Percentiles rank a stretch among this genome's conserved stretches.
Evolutionary conservation across 2,329 filamentous ascomycete species (phyloP).

Genomic region (Ophiostoma quercus): DNA sequence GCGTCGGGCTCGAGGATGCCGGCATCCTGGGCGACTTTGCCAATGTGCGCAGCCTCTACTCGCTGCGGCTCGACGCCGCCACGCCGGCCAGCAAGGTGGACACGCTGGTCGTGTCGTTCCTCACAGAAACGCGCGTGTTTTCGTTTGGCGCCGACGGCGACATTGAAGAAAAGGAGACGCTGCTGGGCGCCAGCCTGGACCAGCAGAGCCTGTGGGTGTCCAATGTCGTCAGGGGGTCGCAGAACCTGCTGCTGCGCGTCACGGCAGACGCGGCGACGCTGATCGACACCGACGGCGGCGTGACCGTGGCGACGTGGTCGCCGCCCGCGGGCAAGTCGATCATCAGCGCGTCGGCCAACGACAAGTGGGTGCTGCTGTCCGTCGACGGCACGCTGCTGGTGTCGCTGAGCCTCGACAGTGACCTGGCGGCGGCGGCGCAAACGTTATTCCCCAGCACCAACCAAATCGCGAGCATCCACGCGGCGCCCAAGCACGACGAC

Average conservation of each 20-base stretch:
- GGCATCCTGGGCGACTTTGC: constrained; percentile 76
- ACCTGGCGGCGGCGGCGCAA: constrained; percentile 52
- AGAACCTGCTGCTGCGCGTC: constrained; percentile 64
- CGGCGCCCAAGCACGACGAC: constrained; percentile 57
- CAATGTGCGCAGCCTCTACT: constrained; percentile 67
- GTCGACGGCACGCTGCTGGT: constrained; percentile 68
- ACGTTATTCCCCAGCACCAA: constrained; percentile 59
- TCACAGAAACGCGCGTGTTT: constrained; percentile 80
- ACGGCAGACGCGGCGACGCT: constrained; percentile 60
- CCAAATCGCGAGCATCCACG: constrained; percentile 79
- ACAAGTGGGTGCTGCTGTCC: constrained; percentile 64
- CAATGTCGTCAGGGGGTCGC: constrained; percentile 47
- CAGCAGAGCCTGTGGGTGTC: constrained; percentile 66
- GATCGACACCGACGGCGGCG: constrained; percentile 54
- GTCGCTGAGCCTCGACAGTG: constrained; percentile 58
- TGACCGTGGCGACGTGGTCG: constrained; percentile 55
- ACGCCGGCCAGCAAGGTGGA: constrained; percentile 44
- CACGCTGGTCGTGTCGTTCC: constrained; percentile 71
- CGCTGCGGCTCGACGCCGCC: constrained; percentile 42
- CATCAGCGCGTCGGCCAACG: constrained; percentile 72
- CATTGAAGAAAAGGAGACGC: constrained; percentile 79
- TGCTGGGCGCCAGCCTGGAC: constrained; percentile 63
- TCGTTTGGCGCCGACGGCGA: constrained; percentile 66
- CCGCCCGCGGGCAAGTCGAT: constrained; percentile 53
- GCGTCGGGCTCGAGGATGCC: constrained; percentile 83